Conservation (phyloP, 352 stramenopile species). For the Globisporangium lucens region DNA sequence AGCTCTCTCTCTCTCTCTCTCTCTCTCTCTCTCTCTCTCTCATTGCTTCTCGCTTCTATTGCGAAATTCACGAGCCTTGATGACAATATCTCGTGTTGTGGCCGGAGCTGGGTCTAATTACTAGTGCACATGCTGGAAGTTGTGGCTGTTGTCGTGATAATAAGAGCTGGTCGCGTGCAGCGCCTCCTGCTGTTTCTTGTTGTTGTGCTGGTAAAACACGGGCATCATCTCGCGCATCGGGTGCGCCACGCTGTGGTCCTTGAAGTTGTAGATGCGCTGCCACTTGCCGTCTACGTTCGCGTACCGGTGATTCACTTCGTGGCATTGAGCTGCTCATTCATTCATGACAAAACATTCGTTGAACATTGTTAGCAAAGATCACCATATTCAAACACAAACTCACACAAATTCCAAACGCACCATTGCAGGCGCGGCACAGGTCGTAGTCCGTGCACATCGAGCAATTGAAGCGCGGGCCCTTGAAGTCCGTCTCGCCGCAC, state of each 20-base stretch:
- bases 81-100: neutral
- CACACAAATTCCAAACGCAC: slow-evolving; percentile 22
- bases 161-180: neutral
- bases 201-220: slow-evolving; percentile 63
- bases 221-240: slow-evolving; percentile 67
- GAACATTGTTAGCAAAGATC: neutral
- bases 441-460: slow-evolving; percentile 77
- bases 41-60: slow-evolving; percentile 2
- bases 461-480: slow-evolving; percentile 72
- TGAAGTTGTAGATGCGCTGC: slow-evolving; percentile 74
- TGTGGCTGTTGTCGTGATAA: slow-evolving; percentile 1
- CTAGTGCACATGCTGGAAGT: slow-evolving; percentile 8
- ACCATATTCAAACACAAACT: neutral
- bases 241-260: slow-evolving; percentile 56
- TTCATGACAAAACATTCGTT: too few relatives aligned
- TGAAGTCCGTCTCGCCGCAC: slow-evolving; percentile 79
- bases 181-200: neutral
- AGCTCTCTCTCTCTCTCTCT: neutral
- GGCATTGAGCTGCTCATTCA: slow-evolving; percentile 33
- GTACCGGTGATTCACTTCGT: slow-evolving; percentile 68
- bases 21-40: neutral
- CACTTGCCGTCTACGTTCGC: slow-evolving; percentile 81
- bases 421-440: slow-evolving; percentile 56
- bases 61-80: neutral
- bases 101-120: neutral